Base-by-base conservation (phyloP, 306 rosid species). In the Medicago ruthenica region DNA sequence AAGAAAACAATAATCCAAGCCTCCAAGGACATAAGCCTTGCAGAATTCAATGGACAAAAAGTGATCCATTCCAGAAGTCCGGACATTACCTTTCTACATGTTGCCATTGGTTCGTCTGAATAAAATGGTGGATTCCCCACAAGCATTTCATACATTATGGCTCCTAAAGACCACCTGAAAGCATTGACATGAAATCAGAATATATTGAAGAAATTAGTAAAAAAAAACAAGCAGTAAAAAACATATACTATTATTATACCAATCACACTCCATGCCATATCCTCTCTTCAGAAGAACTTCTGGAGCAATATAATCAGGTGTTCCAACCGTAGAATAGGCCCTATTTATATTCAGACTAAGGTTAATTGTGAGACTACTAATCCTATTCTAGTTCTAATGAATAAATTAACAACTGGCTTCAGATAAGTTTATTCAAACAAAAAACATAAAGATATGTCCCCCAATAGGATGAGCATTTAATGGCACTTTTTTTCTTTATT, bases 101-200 rank as follows among this genome's bases (percentile, higher is more conserved):
- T 92, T 58, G 85, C 73, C 91, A 92, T 88, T 31, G 97, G 96
- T 68, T 92, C 93, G n/a, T 92, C 92, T 21, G 96, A 92, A 82
- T 92, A 90, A 79, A 92, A 92, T 17, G 97, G 97, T 7, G 97
- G 97, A 66, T 45, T 90, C 22, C 97, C 97, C 59, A 92, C 93
- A 54, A 92, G 96, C 97, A 92, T 92, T 83, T 92, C 97, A 53
- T 90, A 92, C 97, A 90, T 92, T 68, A 90, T 92, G 71, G 97
- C 96, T 22, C 97, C 97, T 15, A 92, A 88, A 82, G 97, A 92
- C 97, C 97, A 92, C 97, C 96, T 92, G 76, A 74, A 45, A 53
- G 82, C 50, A 84, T 80, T 36, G 75, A 75, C 54, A 83, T 50
- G 62, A 78, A 67, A 69, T 69, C 61, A 45, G 74, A 48, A 79